Percentiles rank a stretch among this genome's conserved stretches.
Conservation (phyloP, 495 filamentous ascomycete species). For the Trichocladium uniseriatum region DNA sequence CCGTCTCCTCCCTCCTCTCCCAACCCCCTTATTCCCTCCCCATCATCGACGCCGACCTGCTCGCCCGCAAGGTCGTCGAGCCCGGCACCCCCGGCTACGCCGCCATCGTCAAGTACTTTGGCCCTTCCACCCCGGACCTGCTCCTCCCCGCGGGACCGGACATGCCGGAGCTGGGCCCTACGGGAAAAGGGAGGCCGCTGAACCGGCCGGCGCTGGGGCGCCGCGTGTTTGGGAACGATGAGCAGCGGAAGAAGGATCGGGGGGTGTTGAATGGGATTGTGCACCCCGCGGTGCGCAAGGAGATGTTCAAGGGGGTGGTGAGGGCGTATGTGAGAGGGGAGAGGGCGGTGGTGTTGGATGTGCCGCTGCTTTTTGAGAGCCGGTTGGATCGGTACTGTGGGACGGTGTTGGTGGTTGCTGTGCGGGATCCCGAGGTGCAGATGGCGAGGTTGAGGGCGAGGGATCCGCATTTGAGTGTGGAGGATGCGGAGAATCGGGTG, state of each 20-base stretch:
- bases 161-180: conserved; percentile 35
- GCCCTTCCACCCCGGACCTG: conserved; percentile 70
- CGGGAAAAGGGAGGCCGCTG: conserved; percentile 54
- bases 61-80: conserved; percentile 84
- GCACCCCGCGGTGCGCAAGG: conserved; percentile 73
- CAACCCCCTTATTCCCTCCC: conserved; percentile 74
- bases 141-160: conserved; percentile 45
- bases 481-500: conserved; percentile 79
- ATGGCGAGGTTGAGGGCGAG: conserved; percentile 63
- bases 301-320: conserved; percentile 60
- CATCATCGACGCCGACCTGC: conserved; percentile 87
- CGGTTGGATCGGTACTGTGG: conserved; percentile 73
- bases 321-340: conserved; percentile 57
- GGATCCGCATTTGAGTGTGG: conserved; percentile 59
- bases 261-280: conserved; percentile 78
- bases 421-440: conserved; percentile 64
- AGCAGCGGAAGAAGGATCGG: conserved; percentile 56
- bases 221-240: conserved; percentile 69
- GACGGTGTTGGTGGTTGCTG: conserved; percentile 74
- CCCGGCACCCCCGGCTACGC: conserved; percentile 78
- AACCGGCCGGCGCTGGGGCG: conserved; percentile 80
- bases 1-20: conserved; percentile 75
- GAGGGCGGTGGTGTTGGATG: conserved; percentile 87
- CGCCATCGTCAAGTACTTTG: conserved; percentile 70
- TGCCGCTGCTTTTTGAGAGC: conserved; percentile 84